Evolutionary conservation across 2,329 filamentous ascomycete species (phyloP).

Genomic region (Bipolaris zeicola): DNA sequence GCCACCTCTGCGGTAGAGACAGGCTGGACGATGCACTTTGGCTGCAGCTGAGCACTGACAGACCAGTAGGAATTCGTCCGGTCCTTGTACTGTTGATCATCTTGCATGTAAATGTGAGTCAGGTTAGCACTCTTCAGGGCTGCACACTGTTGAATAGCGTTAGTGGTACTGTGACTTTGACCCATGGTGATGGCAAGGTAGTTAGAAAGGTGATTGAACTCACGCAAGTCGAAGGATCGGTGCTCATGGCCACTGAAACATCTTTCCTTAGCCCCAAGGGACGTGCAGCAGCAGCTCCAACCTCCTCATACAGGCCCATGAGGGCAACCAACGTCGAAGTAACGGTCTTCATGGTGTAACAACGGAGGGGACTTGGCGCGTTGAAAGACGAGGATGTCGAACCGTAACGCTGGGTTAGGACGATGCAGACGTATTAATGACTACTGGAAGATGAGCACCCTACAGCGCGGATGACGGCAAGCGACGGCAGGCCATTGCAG

Average conservation of each 20-base stretch:
- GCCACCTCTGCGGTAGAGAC: conserved; percentile 34
- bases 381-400: conserved; percentile 8
- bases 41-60: conserved; percentile 31
- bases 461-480: not conserved
- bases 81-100: conserved; percentile 19
- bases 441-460: not conserved
- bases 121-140: conserved; percentile 24
- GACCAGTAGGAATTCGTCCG: conserved; percentile 34
- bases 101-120: conserved; percentile 19
- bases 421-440: conserved; percentile 3
- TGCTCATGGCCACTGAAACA: not conserved
- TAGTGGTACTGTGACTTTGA: conserved; percentile 9
- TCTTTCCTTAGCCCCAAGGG: not conserved
- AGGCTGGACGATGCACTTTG: conserved; percentile 41
- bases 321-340: conserved; percentile 5
- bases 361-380: conserved; percentile 9
- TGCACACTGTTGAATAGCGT: conserved; percentile 21
- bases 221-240: conserved; percentile 11
- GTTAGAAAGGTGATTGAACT: not conserved
- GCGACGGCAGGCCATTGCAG: not conserved
- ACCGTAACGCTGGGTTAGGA: conserved; percentile 6
- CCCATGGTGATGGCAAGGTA: not conserved
- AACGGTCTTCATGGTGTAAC: conserved; percentile 14
- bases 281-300: not conserved
- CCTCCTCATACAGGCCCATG: conserved; percentile 7